These are phyloP conservation scores for Vigna mungo DNA, from an alignment of 306 rosid genomes.

Conservation along the genomic window DNA sequence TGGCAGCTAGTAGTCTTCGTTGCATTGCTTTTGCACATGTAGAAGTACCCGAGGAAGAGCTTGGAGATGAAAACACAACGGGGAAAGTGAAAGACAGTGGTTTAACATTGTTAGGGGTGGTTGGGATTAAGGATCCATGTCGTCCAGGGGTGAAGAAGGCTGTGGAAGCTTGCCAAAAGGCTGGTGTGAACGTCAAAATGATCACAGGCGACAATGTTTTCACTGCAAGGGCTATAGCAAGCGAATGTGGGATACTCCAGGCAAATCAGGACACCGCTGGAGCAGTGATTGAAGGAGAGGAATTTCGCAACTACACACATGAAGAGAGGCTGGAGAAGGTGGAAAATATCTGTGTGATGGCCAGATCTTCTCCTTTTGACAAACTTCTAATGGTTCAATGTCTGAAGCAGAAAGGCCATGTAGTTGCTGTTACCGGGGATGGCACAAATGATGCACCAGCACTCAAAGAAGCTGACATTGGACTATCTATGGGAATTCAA, in stretches of 20 bases:
- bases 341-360: conserved; percentile 50
- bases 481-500: conserved; percentile 54
- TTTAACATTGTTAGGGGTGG: conserved; percentile 44
- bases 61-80: neutral
- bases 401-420: conserved; percentile 48
- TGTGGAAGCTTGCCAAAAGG: conserved; percentile 44
- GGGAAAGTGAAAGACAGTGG: conserved; percentile 39
- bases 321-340: conserved; percentile 48
- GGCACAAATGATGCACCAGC: conserved; percentile 54
- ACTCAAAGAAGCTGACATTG: conserved; percentile 53
- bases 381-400: conserved; percentile 52
- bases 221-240: conserved; percentile 53
- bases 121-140: conserved; percentile 53
- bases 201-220: conserved; percentile 52
- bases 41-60: conserved; percentile 31
- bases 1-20: conserved; percentile 50
- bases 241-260: conserved; percentile 46
- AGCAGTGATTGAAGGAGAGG: conserved; percentile 50
- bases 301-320: conserved; percentile 43
- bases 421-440: conserved; percentile 51
- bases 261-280: conserved; percentile 22
- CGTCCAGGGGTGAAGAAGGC: conserved; percentile 41
- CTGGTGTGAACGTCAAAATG: conserved; percentile 51
- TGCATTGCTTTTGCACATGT: conserved; percentile 44
- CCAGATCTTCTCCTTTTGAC: conserved; percentile 52